Evolutionary conservation across 805 yeast genomes (phyloP), one percentile per base, ranked within the genome.

Genomic region (Pichia cephalocereana): DNA sequence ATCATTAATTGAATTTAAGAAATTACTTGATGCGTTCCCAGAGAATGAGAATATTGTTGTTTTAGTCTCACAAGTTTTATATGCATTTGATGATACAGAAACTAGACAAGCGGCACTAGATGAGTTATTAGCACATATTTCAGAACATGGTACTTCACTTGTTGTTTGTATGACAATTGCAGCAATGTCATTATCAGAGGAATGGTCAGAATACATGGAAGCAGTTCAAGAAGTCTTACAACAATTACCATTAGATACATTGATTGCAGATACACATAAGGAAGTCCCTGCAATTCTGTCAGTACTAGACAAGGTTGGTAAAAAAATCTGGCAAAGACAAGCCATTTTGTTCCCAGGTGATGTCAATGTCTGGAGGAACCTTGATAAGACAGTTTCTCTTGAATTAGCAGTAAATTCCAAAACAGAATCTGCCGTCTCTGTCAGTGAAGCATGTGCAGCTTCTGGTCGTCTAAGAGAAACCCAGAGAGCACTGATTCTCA

Each of bases 71-170:
- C 95, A 89, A 59, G 83, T 90, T 0, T 69, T 93, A 44, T 84
- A 83, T 68, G 86, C 87, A 2, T 77, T 77, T 48, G 84, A 80
- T n/a, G 76, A 80, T 0, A 79, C 76, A n/a, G 93, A 85, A 6
- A 80, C 93, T 1, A 82, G 79, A 50, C 83, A 80, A 53, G 90
- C 89, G 1, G 96, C 97, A 0, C 59, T 86, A 43, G 96, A 89
- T 56, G 96, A 88, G 62, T 65, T 91, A 41, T 83, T 85, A 55
- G 72, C 75, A 26, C 79, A 74, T 56, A 77, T 89, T 39, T 82
- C 76, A 51, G 70, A 67, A 5, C 64, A 75, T 48, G 96, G 95
- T 0, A 70, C 85, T 1, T 79, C 89, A 3, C 65, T 87, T 42
- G 58, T 79, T 26, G 79, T 86, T 2, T 82, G 86, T 0, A 64